These are phyloP conservation scores for Leucaena leucocephala DNA, from an alignment of 306 rosid genomes.

Conservation along the genomic window DNA sequence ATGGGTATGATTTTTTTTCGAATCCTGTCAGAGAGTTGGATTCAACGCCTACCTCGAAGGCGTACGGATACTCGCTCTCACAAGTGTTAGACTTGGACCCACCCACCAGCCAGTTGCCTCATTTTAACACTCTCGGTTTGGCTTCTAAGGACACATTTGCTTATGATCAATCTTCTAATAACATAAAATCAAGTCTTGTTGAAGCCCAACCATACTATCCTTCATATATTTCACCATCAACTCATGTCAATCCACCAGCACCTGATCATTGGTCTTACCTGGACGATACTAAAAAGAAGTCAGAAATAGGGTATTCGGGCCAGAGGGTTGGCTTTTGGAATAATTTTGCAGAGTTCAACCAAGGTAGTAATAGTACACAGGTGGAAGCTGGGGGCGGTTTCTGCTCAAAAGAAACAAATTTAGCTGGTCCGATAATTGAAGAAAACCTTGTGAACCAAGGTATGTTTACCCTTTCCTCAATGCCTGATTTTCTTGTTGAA, in stretches of 20 bases:
- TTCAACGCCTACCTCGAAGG: slow-evolving; percentile 41
- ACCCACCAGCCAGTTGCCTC: slow-evolving; percentile 48
- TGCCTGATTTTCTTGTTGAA: neutral
- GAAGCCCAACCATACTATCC: slow-evolving; percentile 58
- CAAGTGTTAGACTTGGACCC: slow-evolving; percentile 29
- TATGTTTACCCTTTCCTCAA: slow-evolving; percentile 31
- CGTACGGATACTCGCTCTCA: slow-evolving; percentile 34
- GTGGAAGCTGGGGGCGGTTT: slow-evolving; percentile 48
- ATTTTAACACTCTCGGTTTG: slow-evolving; percentile 39
- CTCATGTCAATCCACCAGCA: slow-evolving; percentile 38
- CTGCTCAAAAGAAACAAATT: slow-evolving; percentile 39
- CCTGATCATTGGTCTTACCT: slow-evolving; percentile 53
- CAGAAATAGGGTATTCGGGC: slow-evolving; percentile 41
- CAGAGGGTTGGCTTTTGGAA: slow-evolving; percentile 48
- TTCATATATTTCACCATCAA: slow-evolving; percentile 44
- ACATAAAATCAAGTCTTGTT: slow-evolving; percentile 41
- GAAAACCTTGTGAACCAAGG: slow-evolving; percentile 55
- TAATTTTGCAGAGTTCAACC: slow-evolving; percentile 51
- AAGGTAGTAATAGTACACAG: slow-evolving; percentile 46
- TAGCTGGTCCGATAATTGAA: slow-evolving; percentile 33
- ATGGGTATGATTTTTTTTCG: slow-evolving; percentile 47
- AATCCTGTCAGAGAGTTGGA: slow-evolving; percentile 45
- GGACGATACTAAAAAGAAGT: slow-evolving; percentile 40
- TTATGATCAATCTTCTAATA: slow-evolving; percentile 40
- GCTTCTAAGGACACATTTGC: slow-evolving; percentile 34